These are phyloP conservation scores for Takakia lepidozioides DNA, from an alignment of 225 moss, liverwort and hornwort genomes.

Conservation along the genomic window DNA sequence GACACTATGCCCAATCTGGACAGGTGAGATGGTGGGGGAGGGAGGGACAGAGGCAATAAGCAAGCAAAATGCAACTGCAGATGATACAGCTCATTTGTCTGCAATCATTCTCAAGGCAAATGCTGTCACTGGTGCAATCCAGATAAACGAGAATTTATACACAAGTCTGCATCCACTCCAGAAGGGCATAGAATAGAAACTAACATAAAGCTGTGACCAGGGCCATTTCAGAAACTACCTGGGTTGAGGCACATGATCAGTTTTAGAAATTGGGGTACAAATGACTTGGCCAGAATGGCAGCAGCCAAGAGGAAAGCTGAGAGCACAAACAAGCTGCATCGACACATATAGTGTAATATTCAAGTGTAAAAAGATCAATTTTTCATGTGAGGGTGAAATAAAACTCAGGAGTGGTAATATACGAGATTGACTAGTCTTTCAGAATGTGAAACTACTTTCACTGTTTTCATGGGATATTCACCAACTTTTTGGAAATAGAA, in stretches of 20 bases:
- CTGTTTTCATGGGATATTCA: not conserved
- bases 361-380: not conserved
- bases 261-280: slow-evolving; percentile 80
- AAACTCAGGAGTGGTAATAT: too few species aligned
- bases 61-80: slow-evolving; percentile 93
- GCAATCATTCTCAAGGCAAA: slow-evolving; percentile 13
- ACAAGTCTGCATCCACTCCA: too few species aligned
- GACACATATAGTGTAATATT: not conserved
- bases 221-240: slow-evolving; percentile 19
- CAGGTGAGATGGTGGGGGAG: not conserved
- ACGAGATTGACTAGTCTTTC: not conserved
- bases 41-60: slow-evolving; percentile 39
- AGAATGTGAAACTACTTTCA: not conserved
- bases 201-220: too few species aligned
- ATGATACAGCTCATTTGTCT: slow-evolving; percentile 93
- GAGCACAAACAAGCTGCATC: slow-evolving; percentile 65
- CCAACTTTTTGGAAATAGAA: too few species aligned
- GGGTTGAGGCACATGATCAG: slow-evolving; percentile 79
- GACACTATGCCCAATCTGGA: too few species aligned
- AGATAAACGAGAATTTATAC: not conserved
- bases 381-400: too few species aligned
- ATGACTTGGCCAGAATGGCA: slow-evolving; percentile 56
- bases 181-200: too few species aligned
- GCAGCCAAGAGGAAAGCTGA: slow-evolving; percentile 58
- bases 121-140: not conserved